phyloP scores from a whole-genome alignment of 768 basidiomycete species.

The Leccinum sublutescens region DNA sequence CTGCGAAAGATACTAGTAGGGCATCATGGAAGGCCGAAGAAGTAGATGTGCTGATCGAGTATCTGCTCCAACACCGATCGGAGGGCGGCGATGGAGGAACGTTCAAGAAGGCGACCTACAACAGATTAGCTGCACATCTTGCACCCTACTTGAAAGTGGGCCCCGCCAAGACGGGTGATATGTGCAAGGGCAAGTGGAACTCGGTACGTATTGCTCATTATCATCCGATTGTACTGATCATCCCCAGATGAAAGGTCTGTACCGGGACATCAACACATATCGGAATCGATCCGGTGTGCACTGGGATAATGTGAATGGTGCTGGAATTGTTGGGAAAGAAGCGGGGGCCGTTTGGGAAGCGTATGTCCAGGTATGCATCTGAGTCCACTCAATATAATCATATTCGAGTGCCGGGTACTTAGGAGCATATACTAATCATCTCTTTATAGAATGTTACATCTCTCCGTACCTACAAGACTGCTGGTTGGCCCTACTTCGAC shows the following conservation, averaged over 20 bases:
- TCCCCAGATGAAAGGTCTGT: background rate
- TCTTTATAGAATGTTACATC: background rate
- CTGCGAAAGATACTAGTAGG: background rate
- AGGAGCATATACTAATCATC: too few species aligned
- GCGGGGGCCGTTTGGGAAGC: background rate
- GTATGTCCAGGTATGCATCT: background rate
- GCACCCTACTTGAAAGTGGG: background rate
- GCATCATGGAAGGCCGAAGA: background rate
- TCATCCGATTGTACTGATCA: background rate
- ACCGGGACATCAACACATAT: background rate
- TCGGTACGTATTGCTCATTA: background rate
- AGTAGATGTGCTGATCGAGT: accelerated
- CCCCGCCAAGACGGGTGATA: background rate
- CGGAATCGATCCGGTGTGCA: background rate
- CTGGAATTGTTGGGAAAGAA: background rate
- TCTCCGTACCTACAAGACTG: background rate
- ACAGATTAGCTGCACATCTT: background rate
- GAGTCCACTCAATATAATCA: background rate
- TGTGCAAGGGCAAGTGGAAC: background rate
- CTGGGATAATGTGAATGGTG: background rate
- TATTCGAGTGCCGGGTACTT: background rate
- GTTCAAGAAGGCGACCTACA: background rate
- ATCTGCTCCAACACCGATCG: background rate
- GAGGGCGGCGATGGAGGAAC: background rate
- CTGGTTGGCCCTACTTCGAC: background rate